Base-by-base conservation (phyloP, 306 rosid genomes). In the Sphenostylis stenocarpa region DNA sequence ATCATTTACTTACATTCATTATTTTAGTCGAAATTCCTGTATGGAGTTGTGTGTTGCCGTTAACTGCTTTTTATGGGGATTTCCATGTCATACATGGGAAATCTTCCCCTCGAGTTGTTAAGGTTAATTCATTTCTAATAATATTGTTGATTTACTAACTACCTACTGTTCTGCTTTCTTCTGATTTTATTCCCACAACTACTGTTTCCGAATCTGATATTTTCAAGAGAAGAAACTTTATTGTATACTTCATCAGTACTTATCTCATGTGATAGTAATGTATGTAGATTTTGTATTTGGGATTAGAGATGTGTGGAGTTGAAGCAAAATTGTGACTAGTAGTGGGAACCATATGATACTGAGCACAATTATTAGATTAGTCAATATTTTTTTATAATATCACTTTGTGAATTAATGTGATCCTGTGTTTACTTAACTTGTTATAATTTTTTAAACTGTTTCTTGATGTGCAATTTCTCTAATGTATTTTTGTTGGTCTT, bases 401-500 rank as follows among this genome's bases (percentile, higher is more conserved):
- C 58, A 68, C 53, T 7, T 24, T 41, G 12, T 13, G 33, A 79
- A 41, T 75, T 13, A 33, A 62, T 39, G 52, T 34, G 19, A 72
- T 80, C 51, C 16, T 62, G n/a, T 62, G 73, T 53, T 68, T 34
- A 69, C 31, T 62, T 56, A 15, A 29, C 16, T 21, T 38, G 31
- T 5, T 34, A 16, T 74, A 36, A 15, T 70, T 31, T 60, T 72
- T 44, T 19, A 26, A 48, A 61, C 7, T 84, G 75, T 63, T 77
- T 31, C 43, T 45, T 34, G 67, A 53, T 74, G 53, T 69, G 49
- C 38, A 70, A 36, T 72, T 51, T 78, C 28, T 65, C 20, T 75
- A 15, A 82, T 47, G 72, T 70, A 69, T 73, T 80, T n/a, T 41
- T 55, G n/a, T 7, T 81, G 34, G 49, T 65, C 55, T 81, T 24